Percentiles rank a stretch among this genome's conserved stretches.
phyloP scores from a whole-genome alignment of 768 basidiomycete species.

The Trametes maxima region DNA sequence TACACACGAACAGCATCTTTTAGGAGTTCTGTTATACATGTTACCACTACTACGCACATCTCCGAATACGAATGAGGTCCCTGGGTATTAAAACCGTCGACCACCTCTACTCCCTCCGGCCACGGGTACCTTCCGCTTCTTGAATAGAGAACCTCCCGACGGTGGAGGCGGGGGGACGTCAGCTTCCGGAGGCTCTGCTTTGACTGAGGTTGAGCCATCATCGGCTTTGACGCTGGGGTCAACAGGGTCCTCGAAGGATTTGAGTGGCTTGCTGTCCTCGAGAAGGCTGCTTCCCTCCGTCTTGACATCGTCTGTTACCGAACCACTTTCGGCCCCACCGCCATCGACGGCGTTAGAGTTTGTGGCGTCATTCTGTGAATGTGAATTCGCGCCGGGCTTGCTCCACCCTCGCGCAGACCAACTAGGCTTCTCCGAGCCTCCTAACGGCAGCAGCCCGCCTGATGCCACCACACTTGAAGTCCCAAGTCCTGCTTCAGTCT shows the following conservation, averaged over 20 bases:
- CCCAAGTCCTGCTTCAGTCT: background rate
- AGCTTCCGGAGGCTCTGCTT: conserved; percentile 9
- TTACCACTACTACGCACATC: background rate
- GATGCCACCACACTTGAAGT: background rate
- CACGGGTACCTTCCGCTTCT: conserved; percentile 31
- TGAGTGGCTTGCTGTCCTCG: background rate
- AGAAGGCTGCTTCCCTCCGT: background rate
- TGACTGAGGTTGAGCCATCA: conserved; percentile 1
- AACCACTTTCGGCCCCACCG: background rate
- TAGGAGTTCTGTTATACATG: too few species aligned
- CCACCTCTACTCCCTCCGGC: conserved; percentile 28
- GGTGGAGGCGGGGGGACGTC: conserved; percentile 7
- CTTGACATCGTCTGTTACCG: background rate
- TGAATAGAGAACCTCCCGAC: conserved; percentile 28
- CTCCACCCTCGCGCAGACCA: conserved; percentile 35
- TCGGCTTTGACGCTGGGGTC: conserved; percentile 12
- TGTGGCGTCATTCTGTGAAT: too few species aligned
- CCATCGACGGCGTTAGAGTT: background rate
- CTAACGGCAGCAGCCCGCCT: background rate
- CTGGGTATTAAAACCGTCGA: conserved; percentile 15
- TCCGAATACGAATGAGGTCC: background rate
- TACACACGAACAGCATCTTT: too few species aligned
- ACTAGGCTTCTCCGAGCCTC: conserved; percentile 23
- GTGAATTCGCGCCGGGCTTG: conserved; percentile 27
- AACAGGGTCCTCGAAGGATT: background rate